These are phyloP conservation scores for Coemansia furcata DNA, from an alignment of 192 early-diverging fungal species.

Conservation along the genomic window DNA sequence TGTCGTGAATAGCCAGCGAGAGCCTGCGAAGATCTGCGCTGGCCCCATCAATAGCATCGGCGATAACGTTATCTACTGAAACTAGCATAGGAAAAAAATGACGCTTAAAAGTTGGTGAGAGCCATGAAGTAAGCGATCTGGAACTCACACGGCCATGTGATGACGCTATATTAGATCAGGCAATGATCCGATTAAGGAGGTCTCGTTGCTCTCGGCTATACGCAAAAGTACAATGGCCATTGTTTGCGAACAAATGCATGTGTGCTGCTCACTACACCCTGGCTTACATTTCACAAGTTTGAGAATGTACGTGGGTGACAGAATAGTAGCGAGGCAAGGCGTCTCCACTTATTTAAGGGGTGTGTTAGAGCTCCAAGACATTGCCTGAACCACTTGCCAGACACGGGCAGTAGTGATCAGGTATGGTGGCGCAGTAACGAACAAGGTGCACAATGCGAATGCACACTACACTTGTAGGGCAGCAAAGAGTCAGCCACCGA, in stretches of 20 bases:
- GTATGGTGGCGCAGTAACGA: neutral
- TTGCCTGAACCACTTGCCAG: neutral
- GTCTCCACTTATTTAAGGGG: neutral
- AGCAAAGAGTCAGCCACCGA: neutral
- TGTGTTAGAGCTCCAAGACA: neutral
- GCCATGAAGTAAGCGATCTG: neutral
- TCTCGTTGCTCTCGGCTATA: neutral
- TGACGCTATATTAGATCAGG: neutral
- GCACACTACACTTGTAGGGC: neutral
- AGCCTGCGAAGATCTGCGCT: constrained; percentile 29
- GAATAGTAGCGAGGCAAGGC: neutral
- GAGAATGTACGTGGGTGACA: neutral
- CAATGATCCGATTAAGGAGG: neutral
- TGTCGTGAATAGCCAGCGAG: constrained; percentile 54
- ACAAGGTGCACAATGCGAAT: neutral
- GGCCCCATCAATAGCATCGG: constrained; percentile 16
- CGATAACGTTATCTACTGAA: constrained; percentile 17
- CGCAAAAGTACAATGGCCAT: neutral
- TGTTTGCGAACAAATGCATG: neutral
- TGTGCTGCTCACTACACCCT: neutral
- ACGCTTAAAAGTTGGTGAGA: neutral
- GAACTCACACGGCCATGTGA: neutral
- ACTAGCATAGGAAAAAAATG: constrained; percentile 8
- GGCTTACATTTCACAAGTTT: neutral
- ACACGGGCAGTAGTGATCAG: neutral